Evolutionary conservation across 768 basidiomycete species (phyloP).

Genomic region (Cystobasidium tubakii): DNA sequence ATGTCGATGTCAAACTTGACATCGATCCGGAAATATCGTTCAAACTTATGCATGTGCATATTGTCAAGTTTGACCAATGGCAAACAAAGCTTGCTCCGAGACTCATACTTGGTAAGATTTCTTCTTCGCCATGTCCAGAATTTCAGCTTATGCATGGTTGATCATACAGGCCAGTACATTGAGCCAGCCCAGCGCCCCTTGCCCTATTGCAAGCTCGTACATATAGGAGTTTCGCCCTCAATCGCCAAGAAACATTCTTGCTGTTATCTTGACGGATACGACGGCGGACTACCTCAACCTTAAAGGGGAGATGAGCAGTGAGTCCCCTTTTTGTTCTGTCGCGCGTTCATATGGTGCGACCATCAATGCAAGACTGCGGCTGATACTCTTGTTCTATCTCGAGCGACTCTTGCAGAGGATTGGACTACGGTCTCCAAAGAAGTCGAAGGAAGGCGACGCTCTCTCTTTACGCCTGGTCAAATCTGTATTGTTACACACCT

Average conservation of each 20-base stretch:
- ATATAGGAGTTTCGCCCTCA: constrained; percentile 69
- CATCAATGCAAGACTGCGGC: too few relatives aligned
- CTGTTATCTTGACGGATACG: constrained; percentile 68
- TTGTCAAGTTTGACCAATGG: constrained; percentile 65
- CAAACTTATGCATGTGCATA: constrained; percentile 63
- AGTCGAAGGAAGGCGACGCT: too few relatives aligned
- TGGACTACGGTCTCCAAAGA: constrained; percentile 24
- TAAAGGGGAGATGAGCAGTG: constrained; percentile 41
- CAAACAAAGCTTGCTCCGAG: constrained; percentile 70
- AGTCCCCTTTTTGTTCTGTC: not conserved
- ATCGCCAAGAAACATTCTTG: constrained; percentile 81
- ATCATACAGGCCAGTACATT: constrained; percentile 81
- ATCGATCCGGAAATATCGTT: constrained; percentile 83
- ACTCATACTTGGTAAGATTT: constrained; percentile 69
- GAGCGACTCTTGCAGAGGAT: not conserved
- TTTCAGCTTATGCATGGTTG: too few relatives aligned
- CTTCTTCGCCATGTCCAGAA: too few relatives aligned
- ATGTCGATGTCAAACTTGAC: constrained; percentile 75
- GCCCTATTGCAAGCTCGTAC: constrained; percentile 74
- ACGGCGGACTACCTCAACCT: constrained; percentile 48
- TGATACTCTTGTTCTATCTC: not conserved
- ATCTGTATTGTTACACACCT: constrained; percentile 20
- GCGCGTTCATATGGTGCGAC: not conserved
- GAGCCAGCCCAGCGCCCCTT: constrained; percentile 65
- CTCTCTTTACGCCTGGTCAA: constrained; percentile 17